Conservation (phyloP, 768 basidiomycete species). For the Coprinellus micaceus region DNA sequence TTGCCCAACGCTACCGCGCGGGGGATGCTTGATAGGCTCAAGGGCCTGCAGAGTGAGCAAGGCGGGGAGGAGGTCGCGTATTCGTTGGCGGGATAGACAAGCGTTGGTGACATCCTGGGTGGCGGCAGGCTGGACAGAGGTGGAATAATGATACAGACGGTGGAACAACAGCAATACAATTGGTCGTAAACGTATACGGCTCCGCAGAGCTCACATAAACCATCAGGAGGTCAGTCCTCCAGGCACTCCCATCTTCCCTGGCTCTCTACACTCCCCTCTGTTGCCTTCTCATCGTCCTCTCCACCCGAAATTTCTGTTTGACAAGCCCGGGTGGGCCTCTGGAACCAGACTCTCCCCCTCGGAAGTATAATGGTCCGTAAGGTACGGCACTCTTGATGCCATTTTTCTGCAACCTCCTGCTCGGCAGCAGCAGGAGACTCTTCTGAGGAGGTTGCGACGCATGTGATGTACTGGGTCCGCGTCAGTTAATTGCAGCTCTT, state of each 20-base stretch:
- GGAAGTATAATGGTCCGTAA: slow-evolving; percentile 63
- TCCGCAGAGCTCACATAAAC: no score
- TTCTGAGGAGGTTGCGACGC: slow-evolving; percentile 46
- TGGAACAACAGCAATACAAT: no score
- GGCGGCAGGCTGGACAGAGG: no score
- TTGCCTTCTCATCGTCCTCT: no score
- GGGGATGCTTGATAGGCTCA: slow-evolving; percentile 57
- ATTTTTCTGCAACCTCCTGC: slow-evolving; percentile 46
- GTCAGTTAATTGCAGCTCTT: not conserved
- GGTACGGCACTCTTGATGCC: slow-evolving; percentile 58
- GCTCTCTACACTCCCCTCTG: not conserved
- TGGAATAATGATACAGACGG: no score
- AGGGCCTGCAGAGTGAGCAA: slow-evolving; percentile 44
- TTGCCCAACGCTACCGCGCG: slow-evolving; percentile 41
- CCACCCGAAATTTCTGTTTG: not conserved
- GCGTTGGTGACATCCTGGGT: no score
- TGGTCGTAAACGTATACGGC: no score
- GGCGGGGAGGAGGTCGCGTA: slow-evolving; percentile 45
- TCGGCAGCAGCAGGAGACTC: slow-evolving; percentile 36
- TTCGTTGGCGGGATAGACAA: slow-evolving; percentile 32
- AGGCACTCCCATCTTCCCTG: slow-evolving; percentile 13
- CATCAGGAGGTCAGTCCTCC: slow-evolving; percentile 1
- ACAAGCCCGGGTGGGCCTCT: slow-evolving; percentile 12
- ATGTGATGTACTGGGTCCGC: slow-evolving; percentile 46
- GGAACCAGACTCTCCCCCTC: slow-evolving; percentile 60